These are phyloP conservation scores for Aspergillus cavernicola DNA, from an alignment of 495 filamentous ascomycete species.

Conservation along the genomic window DNA sequence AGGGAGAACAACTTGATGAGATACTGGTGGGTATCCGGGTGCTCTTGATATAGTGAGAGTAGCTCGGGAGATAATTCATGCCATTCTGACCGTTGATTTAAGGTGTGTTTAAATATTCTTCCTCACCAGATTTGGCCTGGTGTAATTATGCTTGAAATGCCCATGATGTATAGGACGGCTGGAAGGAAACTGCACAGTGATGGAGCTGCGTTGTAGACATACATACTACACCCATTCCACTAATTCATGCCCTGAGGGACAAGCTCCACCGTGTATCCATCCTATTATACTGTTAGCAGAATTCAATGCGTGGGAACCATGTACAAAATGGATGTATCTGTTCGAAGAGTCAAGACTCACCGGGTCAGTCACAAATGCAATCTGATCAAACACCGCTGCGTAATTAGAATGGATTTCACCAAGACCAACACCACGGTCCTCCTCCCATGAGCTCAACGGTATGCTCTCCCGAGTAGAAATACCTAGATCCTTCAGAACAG, in stretches of 20 bases:
- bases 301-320: no score
- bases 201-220: neutral
- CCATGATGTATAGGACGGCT: no score
- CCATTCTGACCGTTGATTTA: no score
- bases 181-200: neutral
- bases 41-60: no score
- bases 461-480: constrained; percentile 25
- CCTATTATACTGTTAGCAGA: constrained; percentile 4
- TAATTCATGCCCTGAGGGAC: constrained; percentile 21
- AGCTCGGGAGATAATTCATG: no score
- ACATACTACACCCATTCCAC: neutral
- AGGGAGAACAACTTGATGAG: no score
- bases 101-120: no score
- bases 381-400: constrained; percentile 34
- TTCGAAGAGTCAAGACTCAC: constrained; percentile 25
- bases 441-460: constrained; percentile 38
- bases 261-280: constrained; percentile 20
- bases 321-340: no score
- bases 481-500: constrained; percentile 36
- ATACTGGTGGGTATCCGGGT: no score
- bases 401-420: constrained; percentile 35
- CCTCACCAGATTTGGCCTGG: no score
- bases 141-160: no score
- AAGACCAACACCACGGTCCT: constrained; percentile 27
- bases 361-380: constrained; percentile 41